Conservation (phyloP, 352 stramenopile species). For the Halophytophthora polymorphica region DNA sequence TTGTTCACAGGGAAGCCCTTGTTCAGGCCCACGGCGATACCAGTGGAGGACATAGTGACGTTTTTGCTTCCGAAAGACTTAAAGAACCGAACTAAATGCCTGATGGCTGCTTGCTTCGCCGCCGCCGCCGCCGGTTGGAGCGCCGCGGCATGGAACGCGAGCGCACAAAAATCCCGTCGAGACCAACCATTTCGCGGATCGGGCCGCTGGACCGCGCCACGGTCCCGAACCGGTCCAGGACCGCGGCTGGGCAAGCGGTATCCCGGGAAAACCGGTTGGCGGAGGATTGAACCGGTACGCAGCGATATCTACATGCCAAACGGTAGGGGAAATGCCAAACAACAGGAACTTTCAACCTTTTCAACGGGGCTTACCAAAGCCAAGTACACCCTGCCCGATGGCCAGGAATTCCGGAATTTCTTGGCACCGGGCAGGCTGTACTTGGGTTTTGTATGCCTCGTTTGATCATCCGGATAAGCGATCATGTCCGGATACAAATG, state of each 20-base stretch:
- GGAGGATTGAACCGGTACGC: neutral
- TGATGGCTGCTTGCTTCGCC: conserved; percentile 3
- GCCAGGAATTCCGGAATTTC: neutral
- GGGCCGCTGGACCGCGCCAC: conserved; percentile 3
- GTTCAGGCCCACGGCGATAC: conserved; percentile 90
- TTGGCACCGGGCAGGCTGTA: neutral
- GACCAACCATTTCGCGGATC: conserved; percentile 22
- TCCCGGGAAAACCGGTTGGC: no score
- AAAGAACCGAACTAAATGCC: conserved; percentile 82
- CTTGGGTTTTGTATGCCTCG: neutral
- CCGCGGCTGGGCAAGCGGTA: neutral
- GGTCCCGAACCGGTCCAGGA: conserved; percentile 2
- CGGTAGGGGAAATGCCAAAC: no score
- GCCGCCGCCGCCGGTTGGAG: no score
- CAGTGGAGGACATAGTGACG: conserved; percentile 85
- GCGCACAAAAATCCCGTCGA: conserved; percentile 5
- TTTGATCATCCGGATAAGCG: no score
- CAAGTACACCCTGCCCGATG: no score
- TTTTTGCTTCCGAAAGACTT: conserved; percentile 83
- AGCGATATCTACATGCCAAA: neutral
- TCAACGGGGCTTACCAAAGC: conserved; percentile 1
- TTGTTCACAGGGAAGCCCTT: conserved; percentile 93
- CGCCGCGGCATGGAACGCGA: neutral
- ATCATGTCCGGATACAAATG: no score
- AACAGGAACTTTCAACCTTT: conserved; percentile 5